A percentile compares a stretch with the other conserved stretches of the same genome.
Evolutionary conservation across 768 basidiomycete species (phyloP).

Genomic region (Pholiota molesta): DNA sequence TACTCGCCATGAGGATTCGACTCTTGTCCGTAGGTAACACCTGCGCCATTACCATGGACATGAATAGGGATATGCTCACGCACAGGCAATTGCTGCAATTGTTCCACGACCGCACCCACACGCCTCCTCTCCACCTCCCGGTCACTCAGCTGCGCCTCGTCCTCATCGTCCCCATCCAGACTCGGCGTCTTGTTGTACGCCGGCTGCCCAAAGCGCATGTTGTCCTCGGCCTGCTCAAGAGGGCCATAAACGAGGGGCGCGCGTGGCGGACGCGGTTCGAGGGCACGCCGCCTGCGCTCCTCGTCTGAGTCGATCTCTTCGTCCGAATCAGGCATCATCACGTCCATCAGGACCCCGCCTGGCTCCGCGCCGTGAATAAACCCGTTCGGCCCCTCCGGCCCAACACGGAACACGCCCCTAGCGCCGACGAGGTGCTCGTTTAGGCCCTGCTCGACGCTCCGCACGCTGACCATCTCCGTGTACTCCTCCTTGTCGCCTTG

Average conservation of each 20-base stretch:
- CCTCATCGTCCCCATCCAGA: conserved; percentile 33
- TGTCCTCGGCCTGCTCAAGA: conserved; percentile 15
- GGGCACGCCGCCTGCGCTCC: not conserved
- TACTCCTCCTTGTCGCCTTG: conserved; percentile 44
- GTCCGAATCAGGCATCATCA: not conserved
- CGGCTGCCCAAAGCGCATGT: conserved; percentile 26
- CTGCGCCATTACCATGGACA: not conserved
- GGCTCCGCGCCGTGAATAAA: not conserved
- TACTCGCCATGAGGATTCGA: conserved; percentile 11
- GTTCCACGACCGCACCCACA: not conserved
- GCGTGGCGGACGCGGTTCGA: not conserved
- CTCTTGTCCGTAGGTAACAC: not conserved
- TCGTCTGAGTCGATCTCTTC: not conserved
- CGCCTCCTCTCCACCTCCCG: not conserved
- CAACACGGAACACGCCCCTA: conserved; percentile 16
- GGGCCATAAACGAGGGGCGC: conserved; percentile 5
- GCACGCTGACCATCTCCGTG: conserved; percentile 29
- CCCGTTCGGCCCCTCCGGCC: not conserved
- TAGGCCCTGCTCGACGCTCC: conserved; percentile 22
- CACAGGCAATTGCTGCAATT: not conserved
- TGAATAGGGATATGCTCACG: not conserved
- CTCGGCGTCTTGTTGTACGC: conserved; percentile 54
- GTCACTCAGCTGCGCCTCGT: conserved; percentile 12
- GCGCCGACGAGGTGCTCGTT: conserved; percentile 35
- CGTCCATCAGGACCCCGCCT: not conserved